Percentiles rank a stretch among this genome's conserved stretches.
Evolutionary conservation across 371 early-diverging fungal species (phyloP).

Genomic region (Quaeritorhiza haematococci): DNA sequence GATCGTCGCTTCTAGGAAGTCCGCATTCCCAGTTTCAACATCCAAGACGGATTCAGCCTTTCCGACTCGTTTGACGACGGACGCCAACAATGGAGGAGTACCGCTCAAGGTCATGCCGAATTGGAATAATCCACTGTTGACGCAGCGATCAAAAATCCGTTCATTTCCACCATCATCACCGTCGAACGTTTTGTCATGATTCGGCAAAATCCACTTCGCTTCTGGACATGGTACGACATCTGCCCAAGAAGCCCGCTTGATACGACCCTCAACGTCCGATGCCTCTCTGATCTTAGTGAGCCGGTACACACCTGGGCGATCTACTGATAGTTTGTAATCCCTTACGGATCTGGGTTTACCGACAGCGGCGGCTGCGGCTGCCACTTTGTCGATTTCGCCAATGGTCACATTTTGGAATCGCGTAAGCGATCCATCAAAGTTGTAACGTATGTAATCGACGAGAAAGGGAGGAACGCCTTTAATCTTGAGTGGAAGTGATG

Average conservation of each 20-base stretch:
- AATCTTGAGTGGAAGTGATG: slow-evolving; percentile 27
- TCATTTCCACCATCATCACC: neutral
- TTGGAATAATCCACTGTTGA: slow-evolving; percentile 17
- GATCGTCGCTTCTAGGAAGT: neutral
- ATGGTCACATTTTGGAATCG: slow-evolving; percentile 16
- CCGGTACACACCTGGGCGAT: slow-evolving; percentile 26
- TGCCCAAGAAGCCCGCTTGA: neutral
- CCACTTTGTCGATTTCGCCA: neutral
- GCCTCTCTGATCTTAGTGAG: slow-evolving; percentile 16
- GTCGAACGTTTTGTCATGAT: neutral
- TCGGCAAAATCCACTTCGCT: slow-evolving; percentile 10
- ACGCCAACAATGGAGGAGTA: slow-evolving; percentile 20
- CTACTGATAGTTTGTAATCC: too few species aligned
- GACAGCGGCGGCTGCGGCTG: neutral
- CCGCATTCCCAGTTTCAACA: neutral
- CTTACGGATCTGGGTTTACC: neutral
- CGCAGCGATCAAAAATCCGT: slow-evolving; percentile 24
- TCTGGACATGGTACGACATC: slow-evolving; percentile 31
- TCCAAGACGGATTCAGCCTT: neutral
- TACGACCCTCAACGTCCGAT: neutral
- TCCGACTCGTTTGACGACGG: slow-evolving; percentile 14
- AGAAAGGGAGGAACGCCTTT: slow-evolving; percentile 38
- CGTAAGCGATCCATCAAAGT: slow-evolving; percentile 20
- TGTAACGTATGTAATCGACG: slow-evolving; percentile 22
- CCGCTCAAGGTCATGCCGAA: slow-evolving; percentile 15